Evolutionary conservation across 495 filamentous ascomycete genomes (phyloP), one percentile per base, ranked within the genome.

Genomic region (Penicillium soppii): DNA sequence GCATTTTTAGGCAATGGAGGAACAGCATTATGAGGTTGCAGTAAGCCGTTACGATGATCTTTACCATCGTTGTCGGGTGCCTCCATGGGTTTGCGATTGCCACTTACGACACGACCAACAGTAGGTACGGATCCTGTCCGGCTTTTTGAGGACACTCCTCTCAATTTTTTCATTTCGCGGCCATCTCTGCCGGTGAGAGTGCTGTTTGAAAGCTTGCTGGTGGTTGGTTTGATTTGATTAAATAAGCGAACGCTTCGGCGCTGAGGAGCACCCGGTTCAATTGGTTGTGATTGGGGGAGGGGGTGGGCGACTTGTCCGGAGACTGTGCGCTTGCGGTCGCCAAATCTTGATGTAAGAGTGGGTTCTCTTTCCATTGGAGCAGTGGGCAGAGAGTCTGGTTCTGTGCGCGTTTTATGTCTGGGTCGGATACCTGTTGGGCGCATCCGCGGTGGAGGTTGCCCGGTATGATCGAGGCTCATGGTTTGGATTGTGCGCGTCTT

Each of bases 21-120:
- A 27, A 64, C 57, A 19, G 44, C 42, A 13, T 61, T 50, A 46
- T 61, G 63, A 36, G 63, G 57, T 15, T 65, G 61, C 16, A 56
- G 40, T 12, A 58, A 58, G 32, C 43, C 52, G 9, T 60, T 41
- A 47, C 62, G 73, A 43, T 60, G 69, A 68, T 81, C 81, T 59
- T 79, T 89, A 60, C 62, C 76, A 55, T 90, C 85, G 41, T 82
- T 58, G 50, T 91, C 89, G 70, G 85, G 82, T 22, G 78, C 71
- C 40, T 89, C 86, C 16, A 84, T 54, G 1, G 82, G 82, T 61
- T 70, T 76, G 32, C 75, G 67, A 58, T 92, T 95, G 19, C 91
- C 91, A 58, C 91, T 96, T 26, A 96, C 89, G 43, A 91, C 88
- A 48, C 91, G 81, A 15, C 89, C 88, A 19, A 92, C 85, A 46